Evolutionary conservation across 2,329 filamentous ascomycete genomes (phyloP).

Genomic region (Graphium sp.): DNA sequence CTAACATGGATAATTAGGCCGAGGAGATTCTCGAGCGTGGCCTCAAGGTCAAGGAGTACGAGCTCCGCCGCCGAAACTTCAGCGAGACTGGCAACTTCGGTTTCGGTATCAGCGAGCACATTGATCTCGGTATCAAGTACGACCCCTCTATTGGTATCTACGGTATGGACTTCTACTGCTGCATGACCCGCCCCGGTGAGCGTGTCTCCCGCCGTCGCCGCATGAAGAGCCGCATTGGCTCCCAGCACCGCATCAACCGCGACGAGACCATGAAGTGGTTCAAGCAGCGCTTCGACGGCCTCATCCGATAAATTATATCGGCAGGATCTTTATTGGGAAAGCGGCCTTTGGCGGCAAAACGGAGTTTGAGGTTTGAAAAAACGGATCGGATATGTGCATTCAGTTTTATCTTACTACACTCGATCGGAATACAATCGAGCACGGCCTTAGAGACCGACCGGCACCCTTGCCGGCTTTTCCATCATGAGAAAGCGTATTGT

Average conservation of each 20-base stretch:
- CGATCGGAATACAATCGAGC: constrained; percentile 41
- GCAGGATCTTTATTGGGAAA: constrained; percentile 9
- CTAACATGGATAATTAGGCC: constrained; percentile 31
- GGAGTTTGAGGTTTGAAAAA: constrained; percentile 8
- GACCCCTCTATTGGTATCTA: constrained; percentile 97
- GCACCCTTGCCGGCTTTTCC: constrained; percentile 51
- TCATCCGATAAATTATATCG: constrained; percentile 68
- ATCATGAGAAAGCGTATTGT: too few relatives aligned
- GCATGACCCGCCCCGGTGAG: constrained; percentile 99
- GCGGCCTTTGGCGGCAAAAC: constrained; percentile 7
- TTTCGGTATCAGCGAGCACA: constrained; percentile 99
- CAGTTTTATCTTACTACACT: constrained; percentile 24
- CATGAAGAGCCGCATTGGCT: constrained; percentile 70
- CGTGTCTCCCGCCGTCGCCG: constrained; percentile 92
- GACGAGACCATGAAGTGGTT: constrained; percentile 97
- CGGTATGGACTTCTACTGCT: constrained; percentile 99
- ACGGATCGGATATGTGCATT: constrained; percentile 15
- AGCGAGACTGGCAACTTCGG: constrained; percentile 99
- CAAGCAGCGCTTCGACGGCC: constrained; percentile 83
- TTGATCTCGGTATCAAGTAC: constrained; percentile 99
- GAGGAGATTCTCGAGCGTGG: constrained; percentile 99
- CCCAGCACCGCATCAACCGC: constrained; percentile 85
- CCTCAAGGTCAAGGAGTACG: constrained; percentile 99
- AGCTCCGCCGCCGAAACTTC: constrained; percentile 99
- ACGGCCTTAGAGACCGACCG: constrained; percentile 62